A percentile compares a stretch with the other conserved stretches of the same genome.
phyloP scores from a whole-genome alignment of 1,284 basidiomycete genomes.

The Austroboletus niveus region DNA sequence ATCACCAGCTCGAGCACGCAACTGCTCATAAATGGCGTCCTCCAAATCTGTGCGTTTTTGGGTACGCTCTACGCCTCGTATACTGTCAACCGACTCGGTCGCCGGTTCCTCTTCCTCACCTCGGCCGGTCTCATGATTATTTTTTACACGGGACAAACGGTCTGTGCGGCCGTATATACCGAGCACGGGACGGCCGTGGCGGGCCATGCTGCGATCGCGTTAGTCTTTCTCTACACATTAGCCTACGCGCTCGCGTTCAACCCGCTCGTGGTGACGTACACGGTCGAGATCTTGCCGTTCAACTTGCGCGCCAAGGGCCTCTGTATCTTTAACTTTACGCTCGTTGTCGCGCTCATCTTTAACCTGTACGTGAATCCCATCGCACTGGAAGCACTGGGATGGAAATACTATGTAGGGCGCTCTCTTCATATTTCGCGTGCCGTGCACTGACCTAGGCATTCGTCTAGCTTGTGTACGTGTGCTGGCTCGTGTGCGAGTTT shows the following conservation, averaged over 20 bases:
- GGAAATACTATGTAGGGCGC: slow-evolving; percentile 53
- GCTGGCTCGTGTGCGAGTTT: slow-evolving; percentile 63
- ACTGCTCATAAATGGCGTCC: slow-evolving; percentile 68
- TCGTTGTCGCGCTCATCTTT: slow-evolving; percentile 68
- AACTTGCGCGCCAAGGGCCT: slow-evolving; percentile 77
- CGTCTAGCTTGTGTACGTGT: slow-evolving; percentile 59
- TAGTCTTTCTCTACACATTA: slow-evolving; percentile 73
- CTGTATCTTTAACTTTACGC: slow-evolving; percentile 68
- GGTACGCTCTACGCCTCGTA: slow-evolving; percentile 58
- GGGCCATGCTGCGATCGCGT: slow-evolving; percentile 66
- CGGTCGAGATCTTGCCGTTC: slow-evolving; percentile 74
- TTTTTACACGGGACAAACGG: not conserved
- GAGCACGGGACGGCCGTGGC: slow-evolving; percentile 40
- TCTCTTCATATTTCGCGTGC: not conserved
- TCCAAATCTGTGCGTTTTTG: slow-evolving; percentile 75
- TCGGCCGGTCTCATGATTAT: not conserved
- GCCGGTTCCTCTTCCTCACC: not conserved
- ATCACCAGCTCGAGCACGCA: slow-evolving; percentile 40
- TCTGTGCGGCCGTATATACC: slow-evolving; percentile 58
- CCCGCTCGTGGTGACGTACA: slow-evolving; percentile 72
- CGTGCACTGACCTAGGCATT: too few species aligned
- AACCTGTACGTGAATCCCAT: slow-evolving; percentile 86
- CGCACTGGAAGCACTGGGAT: slow-evolving; percentile 54
- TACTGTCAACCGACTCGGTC: slow-evolving; percentile 45
- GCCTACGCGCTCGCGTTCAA: slow-evolving; percentile 42